phyloP scores from a whole-genome alignment of 2,329 filamentous ascomycete species.

The Leptographium wingfieldii region DNA sequence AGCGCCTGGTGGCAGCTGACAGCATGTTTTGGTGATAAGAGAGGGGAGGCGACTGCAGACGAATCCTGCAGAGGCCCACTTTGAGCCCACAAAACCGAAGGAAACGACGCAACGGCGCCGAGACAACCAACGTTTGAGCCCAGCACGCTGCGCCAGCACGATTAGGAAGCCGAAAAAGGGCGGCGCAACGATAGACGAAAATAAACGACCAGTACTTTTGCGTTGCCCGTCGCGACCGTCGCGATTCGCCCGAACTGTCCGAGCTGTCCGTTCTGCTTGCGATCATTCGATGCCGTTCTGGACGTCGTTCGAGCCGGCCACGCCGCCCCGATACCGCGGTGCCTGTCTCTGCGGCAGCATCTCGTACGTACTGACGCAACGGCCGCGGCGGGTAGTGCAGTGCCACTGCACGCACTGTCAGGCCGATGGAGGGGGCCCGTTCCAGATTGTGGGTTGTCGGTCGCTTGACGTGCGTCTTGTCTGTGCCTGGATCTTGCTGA shows the following conservation, averaged over 20 bases:
- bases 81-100: neutral
- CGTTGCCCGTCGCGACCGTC: neutral
- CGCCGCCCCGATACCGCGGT: conserved; percentile 7
- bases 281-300: neutral
- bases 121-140: neutral
- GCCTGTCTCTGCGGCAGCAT: conserved; percentile 13
- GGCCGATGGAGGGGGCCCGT: conserved; percentile 8
- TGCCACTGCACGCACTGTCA: conserved; percentile 14
- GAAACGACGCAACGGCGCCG: neutral
- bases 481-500: neutral
- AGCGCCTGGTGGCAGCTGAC: neutral
- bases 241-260: neutral
- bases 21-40: neutral
- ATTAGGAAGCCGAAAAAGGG: neutral
- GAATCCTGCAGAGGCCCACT: neutral
- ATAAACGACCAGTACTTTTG: neutral
- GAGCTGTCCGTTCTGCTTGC: neutral
- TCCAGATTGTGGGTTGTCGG: conserved; percentile 10
- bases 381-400: conserved; percentile 9
- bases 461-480: neutral
- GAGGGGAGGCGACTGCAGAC: neutral
- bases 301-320: neutral
- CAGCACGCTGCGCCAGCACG: neutral
- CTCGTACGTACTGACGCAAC: conserved; percentile 9
- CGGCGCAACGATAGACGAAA: neutral